These are phyloP conservation scores for Blastobotrys parvus DNA, from an alignment of 805 yeast species.

Conservation along the genomic window DNA sequence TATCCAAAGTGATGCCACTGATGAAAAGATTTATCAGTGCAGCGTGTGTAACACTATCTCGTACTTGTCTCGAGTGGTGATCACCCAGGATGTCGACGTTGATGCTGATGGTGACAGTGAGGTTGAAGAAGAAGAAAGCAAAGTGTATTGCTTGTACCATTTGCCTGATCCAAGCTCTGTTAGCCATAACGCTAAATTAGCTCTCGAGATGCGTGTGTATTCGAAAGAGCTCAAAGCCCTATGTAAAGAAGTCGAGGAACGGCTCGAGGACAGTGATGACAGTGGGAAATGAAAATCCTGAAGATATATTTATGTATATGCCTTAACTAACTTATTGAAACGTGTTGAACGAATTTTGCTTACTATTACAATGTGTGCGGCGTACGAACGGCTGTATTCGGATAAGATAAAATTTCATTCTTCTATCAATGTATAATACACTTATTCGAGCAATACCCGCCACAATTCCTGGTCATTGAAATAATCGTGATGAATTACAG, in stretches of 20 bases:
- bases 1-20: conserved; percentile 8
- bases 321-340: neutral
- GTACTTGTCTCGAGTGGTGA: conserved; percentile 18
- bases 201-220: neutral
- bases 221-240: neutral
- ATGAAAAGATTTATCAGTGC: conserved; percentile 19
- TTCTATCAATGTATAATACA: too few species aligned
- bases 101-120: too few species aligned
- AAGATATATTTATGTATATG: too few species aligned
- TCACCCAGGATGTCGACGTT: neutral
- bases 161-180: neutral
- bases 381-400: too few species aligned
- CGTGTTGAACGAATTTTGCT: neutral
- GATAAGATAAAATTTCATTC: too few species aligned
- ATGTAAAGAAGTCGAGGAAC: neutral
- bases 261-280: neutral
- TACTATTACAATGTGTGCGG: too few species aligned
- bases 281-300: neutral
- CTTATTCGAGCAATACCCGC: conserved; percentile 35
- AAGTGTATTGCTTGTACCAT: conserved; percentile 1
- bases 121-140: neutral
- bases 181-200: neutral
- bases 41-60: conserved; percentile 17
- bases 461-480: conserved; percentile 67
- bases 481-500: conserved; percentile 80